Conservation (phyloP, 768 basidiomycete species). For the Collybia mongolica region DNA sequence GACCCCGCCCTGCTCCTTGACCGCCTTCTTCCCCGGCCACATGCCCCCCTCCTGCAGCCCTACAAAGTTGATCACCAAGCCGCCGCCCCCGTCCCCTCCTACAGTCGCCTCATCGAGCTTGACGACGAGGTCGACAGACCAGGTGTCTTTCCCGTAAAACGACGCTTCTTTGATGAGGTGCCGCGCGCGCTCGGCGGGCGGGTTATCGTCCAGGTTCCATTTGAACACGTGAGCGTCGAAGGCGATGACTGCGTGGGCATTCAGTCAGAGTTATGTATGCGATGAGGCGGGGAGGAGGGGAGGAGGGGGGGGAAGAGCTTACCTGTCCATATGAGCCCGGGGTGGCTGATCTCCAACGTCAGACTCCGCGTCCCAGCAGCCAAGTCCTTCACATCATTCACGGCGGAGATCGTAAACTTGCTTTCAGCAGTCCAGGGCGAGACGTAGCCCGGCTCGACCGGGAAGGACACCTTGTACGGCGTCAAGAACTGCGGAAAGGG, state of each 20-base stretch:
- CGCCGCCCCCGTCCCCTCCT: no score
- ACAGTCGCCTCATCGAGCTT: conserved; percentile 40
- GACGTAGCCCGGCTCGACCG: conserved; percentile 43
- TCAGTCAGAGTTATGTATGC: no score
- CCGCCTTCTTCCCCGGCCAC: conserved; percentile 72
- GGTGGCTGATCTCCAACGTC: conserved; percentile 70
- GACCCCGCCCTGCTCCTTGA: conserved; percentile 47
- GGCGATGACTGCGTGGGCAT: conserved; percentile 69
- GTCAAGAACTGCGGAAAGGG: conserved; percentile 79
- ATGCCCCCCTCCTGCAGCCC: conserved; percentile 83
- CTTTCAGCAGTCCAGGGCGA: conserved; percentile 47
- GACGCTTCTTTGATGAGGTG: conserved; percentile 94
- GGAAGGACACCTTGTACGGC: conserved; percentile 75
- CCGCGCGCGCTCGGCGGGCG: conserved; percentile 70
- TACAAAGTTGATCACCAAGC: conserved; percentile 68
- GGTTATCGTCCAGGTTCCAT: conserved; percentile 82
- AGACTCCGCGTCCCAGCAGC: conserved; percentile 65
- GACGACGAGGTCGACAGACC: conserved; percentile 71
- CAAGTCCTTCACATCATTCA: conserved; percentile 54
- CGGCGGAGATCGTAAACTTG: conserved; percentile 53
- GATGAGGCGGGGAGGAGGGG: no score
- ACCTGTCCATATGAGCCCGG: conserved; percentile 87
- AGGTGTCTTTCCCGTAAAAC: conserved; percentile 74
- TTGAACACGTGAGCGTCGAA: conserved; percentile 88
- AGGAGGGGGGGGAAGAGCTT: background rate